Evolutionary conservation across 1,284 basidiomycete species (phyloP).

Genomic region (Wolfiporia cocos): DNA sequence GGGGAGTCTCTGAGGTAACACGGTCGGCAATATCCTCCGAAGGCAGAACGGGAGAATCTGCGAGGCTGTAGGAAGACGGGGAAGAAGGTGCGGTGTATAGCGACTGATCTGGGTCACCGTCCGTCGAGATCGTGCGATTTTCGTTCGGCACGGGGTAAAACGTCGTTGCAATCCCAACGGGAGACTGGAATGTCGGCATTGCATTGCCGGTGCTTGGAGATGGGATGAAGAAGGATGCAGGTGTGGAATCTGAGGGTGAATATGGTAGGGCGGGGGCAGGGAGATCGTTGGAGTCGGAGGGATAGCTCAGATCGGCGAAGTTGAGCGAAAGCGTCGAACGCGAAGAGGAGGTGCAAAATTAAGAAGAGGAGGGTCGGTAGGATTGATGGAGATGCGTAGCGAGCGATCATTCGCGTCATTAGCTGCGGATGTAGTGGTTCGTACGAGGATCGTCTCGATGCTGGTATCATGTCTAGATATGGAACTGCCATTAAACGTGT

Average conservation of each 20-base stretch:
- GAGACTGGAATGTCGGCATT: not conserved
- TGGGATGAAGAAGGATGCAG: not conserved
- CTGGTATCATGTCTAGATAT: conserved; percentile 2
- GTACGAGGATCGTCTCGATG: too few species aligned
- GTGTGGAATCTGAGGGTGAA: conserved; percentile 2
- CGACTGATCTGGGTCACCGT: conserved; percentile 2
- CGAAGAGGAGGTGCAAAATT: conserved; percentile 1
- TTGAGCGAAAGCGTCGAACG: not conserved
- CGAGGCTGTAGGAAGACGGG: conserved; percentile 6
- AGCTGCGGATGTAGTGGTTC: conserved; percentile 1
- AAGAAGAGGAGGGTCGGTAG: not conserved
- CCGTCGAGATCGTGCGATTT: conserved; percentile 10
- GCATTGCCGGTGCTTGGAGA: not conserved
- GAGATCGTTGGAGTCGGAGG: not conserved
- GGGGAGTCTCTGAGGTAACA: not conserved
- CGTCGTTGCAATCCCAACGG: conserved; percentile 11
- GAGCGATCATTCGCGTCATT: not conserved
- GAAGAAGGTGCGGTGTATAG: conserved; percentile 5
- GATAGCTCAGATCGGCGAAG: not conserved
- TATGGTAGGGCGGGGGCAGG: not conserved
- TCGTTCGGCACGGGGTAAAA: conserved; percentile 10
- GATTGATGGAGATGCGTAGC: not conserved
- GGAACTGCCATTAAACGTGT: too few species aligned
- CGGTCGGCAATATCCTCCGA: conserved; percentile 6
- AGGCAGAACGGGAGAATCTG: conserved; percentile 23